Evolutionary conservation across 2,329 filamentous ascomycete species (phyloP).

Genomic region (Ophiosphaerella herpotricha): DNA sequence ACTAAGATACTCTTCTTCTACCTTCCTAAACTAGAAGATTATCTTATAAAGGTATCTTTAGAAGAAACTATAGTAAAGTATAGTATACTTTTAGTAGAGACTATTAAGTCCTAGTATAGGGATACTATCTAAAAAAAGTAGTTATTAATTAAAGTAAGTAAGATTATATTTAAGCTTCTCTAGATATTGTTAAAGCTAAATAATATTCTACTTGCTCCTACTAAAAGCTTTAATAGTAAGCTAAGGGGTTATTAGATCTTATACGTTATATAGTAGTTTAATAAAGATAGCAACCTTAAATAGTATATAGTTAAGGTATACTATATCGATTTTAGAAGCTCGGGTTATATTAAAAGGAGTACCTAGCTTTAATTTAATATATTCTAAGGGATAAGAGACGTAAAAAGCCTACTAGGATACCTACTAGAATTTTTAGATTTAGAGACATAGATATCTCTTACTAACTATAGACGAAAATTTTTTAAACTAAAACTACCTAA

Average conservation of each 20-base stretch:
- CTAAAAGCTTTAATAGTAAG: background rate
- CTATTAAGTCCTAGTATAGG: background rate
- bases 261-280: background rate
- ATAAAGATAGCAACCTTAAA: background rate
- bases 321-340: background rate
- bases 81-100: background rate
- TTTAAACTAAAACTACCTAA: background rate
- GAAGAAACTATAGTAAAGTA: background rate
- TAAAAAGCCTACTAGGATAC: background rate
- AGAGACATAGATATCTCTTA: background rate
- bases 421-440: background rate
- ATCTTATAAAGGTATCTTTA: background rate
- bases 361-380: background rate
- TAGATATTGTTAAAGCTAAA: background rate
- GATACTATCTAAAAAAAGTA: background rate
- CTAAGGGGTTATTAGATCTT: background rate
- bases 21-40: background rate
- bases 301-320: background rate
- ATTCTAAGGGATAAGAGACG: background rate
- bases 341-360: background rate
- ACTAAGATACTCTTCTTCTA: background rate
- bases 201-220: background rate
- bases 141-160: background rate
- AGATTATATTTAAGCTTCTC: background rate
- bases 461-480: background rate